A percentile compares a stretch with the other conserved stretches of the same genome.
Evolutionary conservation across 495 filamentous ascomycete genomes (phyloP).

Genomic region (Penicillium desertorum): DNA sequence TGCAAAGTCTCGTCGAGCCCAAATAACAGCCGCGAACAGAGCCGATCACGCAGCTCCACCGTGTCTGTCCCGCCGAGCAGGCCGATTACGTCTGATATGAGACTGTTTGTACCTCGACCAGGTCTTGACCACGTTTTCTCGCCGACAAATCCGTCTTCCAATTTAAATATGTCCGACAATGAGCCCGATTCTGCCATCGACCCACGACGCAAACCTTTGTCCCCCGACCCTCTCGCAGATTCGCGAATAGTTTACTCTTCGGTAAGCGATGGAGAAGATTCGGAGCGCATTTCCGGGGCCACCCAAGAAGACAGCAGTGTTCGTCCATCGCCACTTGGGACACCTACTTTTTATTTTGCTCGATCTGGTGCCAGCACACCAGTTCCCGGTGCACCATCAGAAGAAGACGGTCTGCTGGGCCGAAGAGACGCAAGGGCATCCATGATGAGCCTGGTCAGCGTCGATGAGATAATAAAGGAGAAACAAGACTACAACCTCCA

Average conservation of each 20-base stretch:
- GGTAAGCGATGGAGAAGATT: constrained; percentile 9
- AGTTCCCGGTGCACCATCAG: constrained; percentile 41
- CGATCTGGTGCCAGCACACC: constrained; percentile 20
- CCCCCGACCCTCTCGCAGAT: constrained; percentile 1
- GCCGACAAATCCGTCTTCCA: constrained; percentile 2
- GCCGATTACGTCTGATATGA: constrained; percentile 12
- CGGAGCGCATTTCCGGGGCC: constrained; percentile 2
- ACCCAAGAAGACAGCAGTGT: constrained; percentile 11
- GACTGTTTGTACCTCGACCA: constrained; percentile 11
- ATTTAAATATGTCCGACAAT: constrained; percentile 6
- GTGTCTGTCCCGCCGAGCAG: constrained; percentile 8
- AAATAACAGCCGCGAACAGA: constrained; percentile 13
- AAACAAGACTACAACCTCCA: constrained; percentile 61
- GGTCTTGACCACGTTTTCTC: constrained; percentile 3
- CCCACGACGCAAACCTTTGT: constrained; percentile 4
- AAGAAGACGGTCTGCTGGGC: constrained; percentile 48
- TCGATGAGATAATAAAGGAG: constrained; percentile 52
- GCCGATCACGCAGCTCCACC: constrained; percentile 10
- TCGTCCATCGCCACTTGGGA: constrained; percentile 16
- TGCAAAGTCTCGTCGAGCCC: constrained; percentile 13
- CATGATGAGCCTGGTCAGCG: constrained; percentile 42
- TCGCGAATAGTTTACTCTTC: constrained; percentile 12
- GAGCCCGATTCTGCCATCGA: constrained; percentile 4
- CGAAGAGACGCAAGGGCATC: constrained; percentile 10
- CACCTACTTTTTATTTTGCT: constrained; percentile 14